Evolutionary conservation across 352 stramenopile species (phyloP).

Genomic region (Aphanomyces stellatus): DNA sequence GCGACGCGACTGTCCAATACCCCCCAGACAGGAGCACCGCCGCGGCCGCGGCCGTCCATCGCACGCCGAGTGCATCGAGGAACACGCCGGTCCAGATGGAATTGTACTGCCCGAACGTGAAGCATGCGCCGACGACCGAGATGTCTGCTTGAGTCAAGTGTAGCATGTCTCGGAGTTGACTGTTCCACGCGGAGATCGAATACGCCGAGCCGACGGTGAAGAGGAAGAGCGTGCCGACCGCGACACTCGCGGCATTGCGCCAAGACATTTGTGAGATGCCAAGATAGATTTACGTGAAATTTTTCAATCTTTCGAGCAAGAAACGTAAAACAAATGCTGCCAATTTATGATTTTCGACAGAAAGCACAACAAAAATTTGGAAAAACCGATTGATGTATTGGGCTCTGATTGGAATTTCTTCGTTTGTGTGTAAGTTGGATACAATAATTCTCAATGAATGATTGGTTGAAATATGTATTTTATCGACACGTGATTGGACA

Average conservation of each 20-base stretch:
- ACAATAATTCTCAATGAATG: too few species aligned
- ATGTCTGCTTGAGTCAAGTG: slow-evolving; percentile 63
- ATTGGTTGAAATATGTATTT: too few species aligned
- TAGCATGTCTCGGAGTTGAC: slow-evolving; percentile 42
- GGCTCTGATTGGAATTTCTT: too few species aligned
- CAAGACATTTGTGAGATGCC: not conserved
- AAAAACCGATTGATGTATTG: not conserved
- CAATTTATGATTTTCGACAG: not conserved
- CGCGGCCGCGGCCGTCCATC: slow-evolving; percentile 39
- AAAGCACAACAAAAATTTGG: not conserved
- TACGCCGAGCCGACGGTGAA: slow-evolving; percentile 54
- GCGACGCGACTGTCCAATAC: slow-evolving; percentile 27
- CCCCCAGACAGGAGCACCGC: slow-evolving; percentile 28
- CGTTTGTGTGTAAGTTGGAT: too few species aligned
- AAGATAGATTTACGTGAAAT: too few species aligned
- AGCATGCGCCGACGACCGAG: slow-evolving; percentile 63
- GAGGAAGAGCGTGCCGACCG: slow-evolving; percentile 48
- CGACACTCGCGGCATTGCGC: slow-evolving; percentile 27
- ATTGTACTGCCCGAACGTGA: slow-evolving; percentile 69
- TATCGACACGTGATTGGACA: too few species aligned
- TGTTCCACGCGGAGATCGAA: slow-evolving; percentile 68
- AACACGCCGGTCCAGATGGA: slow-evolving; percentile 53
- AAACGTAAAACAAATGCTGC: not conserved
- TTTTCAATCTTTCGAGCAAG: not conserved
- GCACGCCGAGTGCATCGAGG: slow-evolving; percentile 51